phyloP scores from a whole-genome alignment of 2,329 filamentous ascomycete species.

The Ophiosphaerella narmari region DNA sequence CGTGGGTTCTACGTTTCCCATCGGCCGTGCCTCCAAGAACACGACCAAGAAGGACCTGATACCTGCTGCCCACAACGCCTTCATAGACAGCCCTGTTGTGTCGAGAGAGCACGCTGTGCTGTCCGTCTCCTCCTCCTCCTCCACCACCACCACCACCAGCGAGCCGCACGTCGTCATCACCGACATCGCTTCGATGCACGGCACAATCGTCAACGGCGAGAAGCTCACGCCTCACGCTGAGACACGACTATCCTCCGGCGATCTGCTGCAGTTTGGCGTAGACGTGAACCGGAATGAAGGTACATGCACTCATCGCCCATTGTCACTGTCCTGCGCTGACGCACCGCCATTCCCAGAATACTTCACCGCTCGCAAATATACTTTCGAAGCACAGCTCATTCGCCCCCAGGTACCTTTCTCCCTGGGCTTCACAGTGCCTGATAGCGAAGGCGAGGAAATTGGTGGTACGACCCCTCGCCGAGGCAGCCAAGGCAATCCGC shows the following conservation, averaged over 20 bases:
- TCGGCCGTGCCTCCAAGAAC: conserved; percentile 52
- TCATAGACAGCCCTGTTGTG: conserved; percentile 74
- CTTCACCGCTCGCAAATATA: conserved; percentile 39
- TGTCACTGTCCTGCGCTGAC: conserved; percentile 12
- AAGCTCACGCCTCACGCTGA: conserved; percentile 28
- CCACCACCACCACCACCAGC: conserved; percentile 16
- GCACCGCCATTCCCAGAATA: conserved; percentile 21
- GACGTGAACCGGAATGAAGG: conserved; percentile 42
- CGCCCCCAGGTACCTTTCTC: conserved; percentile 16
- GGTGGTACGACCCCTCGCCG: conserved; percentile 10
- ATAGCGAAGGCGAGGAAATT: conserved; percentile 35
- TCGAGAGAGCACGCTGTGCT: conserved; percentile 68
- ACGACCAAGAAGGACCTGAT: conserved; percentile 47
- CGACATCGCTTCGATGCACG: conserved; percentile 66
- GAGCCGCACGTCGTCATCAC: conserved; percentile 51
- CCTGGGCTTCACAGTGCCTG: conserved; percentile 39
- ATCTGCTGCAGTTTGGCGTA: conserved; percentile 43
- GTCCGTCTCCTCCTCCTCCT: too few relatives aligned
- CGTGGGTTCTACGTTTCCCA: conserved; percentile 31
- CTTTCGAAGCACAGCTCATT: conserved; percentile 26
- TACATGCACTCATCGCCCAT: conserved; percentile 12
- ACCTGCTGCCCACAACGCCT: conserved; percentile 61
- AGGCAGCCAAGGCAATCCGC: conserved; percentile 34
- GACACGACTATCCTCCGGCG: conserved; percentile 34
- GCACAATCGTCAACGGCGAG: conserved; percentile 59